Conservation (phyloP, 495 filamentous ascomycete species). For the Bacidia rubella region DNA sequence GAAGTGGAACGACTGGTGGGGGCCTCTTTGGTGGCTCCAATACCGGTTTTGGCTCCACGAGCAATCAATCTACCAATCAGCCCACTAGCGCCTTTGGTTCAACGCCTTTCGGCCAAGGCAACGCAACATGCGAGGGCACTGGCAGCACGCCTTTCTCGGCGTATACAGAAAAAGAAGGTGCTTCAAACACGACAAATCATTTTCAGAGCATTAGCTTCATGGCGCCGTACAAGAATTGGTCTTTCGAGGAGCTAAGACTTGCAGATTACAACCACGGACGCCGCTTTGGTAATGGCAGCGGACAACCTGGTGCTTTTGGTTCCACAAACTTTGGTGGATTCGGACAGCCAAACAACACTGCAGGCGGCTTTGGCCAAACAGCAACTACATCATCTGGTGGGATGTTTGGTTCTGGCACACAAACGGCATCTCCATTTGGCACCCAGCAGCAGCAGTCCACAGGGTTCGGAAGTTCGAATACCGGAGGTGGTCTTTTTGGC, state of each 20-base stretch:
- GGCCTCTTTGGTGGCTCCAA: conserved; percentile 35
- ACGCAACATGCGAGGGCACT: conserved; percentile 47
- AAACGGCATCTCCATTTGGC: conserved; percentile 37
- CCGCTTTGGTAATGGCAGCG: conserved; percentile 63
- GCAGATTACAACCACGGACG: conserved; percentile 84
- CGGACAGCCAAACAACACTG: conserved; percentile 13
- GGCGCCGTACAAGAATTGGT: conserved; percentile 76
- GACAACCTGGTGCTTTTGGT: conserved; percentile 76
- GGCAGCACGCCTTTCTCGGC: conserved; percentile 59
- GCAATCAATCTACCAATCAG: conserved; percentile 23
- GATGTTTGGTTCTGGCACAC: conserved; percentile 25
- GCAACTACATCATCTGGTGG: conserved; percentile 29
- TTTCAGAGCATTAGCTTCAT: conserved; percentile 84
- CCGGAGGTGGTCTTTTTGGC: conserved; percentile 41
- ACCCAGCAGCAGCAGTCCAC: conserved; percentile 29
- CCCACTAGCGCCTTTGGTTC: conserved; percentile 33
- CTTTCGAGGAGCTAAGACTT: conserved; percentile 77
- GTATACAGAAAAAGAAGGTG: conserved; percentile 67
- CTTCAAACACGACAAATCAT: conserved; percentile 43
- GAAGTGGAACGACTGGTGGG: conserved; percentile 28
- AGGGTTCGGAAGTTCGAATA: conserved; percentile 24
- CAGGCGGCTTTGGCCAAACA: conserved; percentile 29
- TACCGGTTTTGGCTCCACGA: conserved; percentile 27
- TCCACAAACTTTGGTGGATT: conserved; percentile 23
- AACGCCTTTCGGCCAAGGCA: conserved; percentile 34